Percentiles rank a stretch among this genome's conserved stretches.
Evolutionary conservation across 1,284 basidiomycete genomes (phyloP).

Genomic region (Entoloma clypeatum): DNA sequence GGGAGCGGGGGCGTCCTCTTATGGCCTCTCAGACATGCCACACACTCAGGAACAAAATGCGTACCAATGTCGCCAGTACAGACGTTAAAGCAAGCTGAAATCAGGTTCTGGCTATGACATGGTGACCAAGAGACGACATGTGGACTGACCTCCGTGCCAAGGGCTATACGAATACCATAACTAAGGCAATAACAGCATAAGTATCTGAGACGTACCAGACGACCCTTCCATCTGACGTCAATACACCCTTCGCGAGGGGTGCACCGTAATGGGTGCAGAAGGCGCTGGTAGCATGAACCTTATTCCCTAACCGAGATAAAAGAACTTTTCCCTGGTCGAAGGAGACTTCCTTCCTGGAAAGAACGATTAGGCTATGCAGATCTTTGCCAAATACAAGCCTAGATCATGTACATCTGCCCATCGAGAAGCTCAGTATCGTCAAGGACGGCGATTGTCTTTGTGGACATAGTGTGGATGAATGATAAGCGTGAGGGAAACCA

Average conservation of each 20-base stretch:
- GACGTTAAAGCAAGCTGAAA: conserved; percentile 82
- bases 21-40: conserved; percentile 17
- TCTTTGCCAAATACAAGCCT: not conserved
- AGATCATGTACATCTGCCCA: conserved; percentile 66
- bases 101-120: no score
- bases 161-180: conserved; percentile 45
- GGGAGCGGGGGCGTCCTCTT: conserved; percentile 90
- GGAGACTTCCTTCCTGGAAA: conserved; percentile 71
- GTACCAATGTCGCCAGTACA: conserved; percentile 74
- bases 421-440: conserved; percentile 65
- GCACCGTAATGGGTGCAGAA: conserved; percentile 91
- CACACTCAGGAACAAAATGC: conserved; percentile 14
- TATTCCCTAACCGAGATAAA: conserved; percentile 72
- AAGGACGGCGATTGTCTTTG: conserved; percentile 63
- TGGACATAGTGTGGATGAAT: conserved; percentile 35
- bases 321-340: conserved; percentile 82
- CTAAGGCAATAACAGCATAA: not conserved
- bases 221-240: conserved; percentile 76
- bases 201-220: conserved; percentile 56
- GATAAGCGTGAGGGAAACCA: conserved; percentile 9
- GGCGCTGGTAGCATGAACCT: conserved; percentile 76
- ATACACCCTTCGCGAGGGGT: conserved; percentile 78
- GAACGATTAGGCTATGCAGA: not conserved
- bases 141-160: conserved; percentile 78
- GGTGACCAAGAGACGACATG: no score